Evolutionary conservation across 2,329 filamentous ascomycete species (phyloP).

Genomic region (Paraconiothyrium sp.): DNA sequence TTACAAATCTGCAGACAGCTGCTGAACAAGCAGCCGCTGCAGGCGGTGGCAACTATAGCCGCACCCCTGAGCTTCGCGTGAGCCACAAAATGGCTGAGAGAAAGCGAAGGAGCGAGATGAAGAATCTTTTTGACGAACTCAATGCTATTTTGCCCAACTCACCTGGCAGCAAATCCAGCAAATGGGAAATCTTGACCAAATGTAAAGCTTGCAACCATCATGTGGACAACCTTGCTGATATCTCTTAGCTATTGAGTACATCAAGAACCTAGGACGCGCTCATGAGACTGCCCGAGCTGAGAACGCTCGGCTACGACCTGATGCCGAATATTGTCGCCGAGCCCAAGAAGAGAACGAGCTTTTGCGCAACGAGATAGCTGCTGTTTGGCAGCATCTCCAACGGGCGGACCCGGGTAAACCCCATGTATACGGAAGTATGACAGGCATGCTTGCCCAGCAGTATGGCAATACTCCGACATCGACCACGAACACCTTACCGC

Average conservation of each 20-base stretch:
- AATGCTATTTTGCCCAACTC: conserved; percentile 82
- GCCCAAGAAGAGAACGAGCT: conserved; percentile 58
- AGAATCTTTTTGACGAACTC: conserved; percentile 83
- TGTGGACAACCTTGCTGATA: background rate
- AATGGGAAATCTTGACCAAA: conserved; percentile 89
- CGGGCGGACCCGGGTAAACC: conserved; percentile 56
- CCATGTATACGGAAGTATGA: conserved; percentile 60
- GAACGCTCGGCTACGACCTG: conserved; percentile 53
- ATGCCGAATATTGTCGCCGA: conserved; percentile 55
- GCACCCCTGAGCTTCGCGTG: conserved; percentile 81
- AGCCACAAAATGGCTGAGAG: conserved; percentile 87
- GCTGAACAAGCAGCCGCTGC: conserved; percentile 64
- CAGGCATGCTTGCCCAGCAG: conserved; percentile 54
- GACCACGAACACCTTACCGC: conserved; percentile 46
- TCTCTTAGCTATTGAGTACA: conserved; percentile 59
- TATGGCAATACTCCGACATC: conserved; percentile 40
- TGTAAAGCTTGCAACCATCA: conserved; percentile 61
- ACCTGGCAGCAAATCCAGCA: conserved; percentile 83
- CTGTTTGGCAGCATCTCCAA: conserved; percentile 58
- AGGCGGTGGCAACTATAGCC: conserved; percentile 78
- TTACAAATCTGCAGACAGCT: conserved; percentile 70
- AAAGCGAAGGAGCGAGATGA: conserved; percentile 88
- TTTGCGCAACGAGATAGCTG: conserved; percentile 56
- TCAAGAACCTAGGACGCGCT: conserved; percentile 51
- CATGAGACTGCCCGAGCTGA: conserved; percentile 53